Evolutionary conservation across 768 basidiomycete species (phyloP).

Genomic region (Tulasnella sp.): DNA sequence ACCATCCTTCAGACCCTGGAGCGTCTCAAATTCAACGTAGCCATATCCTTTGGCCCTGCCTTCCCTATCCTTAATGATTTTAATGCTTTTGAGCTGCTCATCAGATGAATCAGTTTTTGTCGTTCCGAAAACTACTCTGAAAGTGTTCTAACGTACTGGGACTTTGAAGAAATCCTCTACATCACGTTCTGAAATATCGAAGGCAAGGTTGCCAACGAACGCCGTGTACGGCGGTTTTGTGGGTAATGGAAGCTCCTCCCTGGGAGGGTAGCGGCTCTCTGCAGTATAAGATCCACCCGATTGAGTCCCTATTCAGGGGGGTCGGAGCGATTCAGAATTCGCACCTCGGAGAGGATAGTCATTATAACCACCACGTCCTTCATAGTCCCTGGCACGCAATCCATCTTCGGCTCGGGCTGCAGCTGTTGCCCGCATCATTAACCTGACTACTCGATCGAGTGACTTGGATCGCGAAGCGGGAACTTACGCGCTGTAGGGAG

Average conservation of each 20-base stretch:
- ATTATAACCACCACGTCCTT: conserved; percentile 43
- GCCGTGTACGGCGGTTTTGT: conserved; percentile 90
- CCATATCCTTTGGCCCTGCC: conserved; percentile 98
- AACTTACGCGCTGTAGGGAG: conserved; percentile 89
- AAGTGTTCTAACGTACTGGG: not conserved
- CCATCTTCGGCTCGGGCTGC: conserved; percentile 57
- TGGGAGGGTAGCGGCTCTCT: conserved; percentile 37
- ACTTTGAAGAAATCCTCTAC: conserved; percentile 74
- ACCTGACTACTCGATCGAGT: not conserved
- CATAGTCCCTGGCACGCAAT: conserved; percentile 41
- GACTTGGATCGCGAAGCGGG: conserved; percentile 1
- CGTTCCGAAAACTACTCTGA: not conserved
- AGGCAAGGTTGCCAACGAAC: conserved; percentile 93
- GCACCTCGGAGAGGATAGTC: conserved; percentile 62
- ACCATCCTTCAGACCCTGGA: conserved; percentile 81
- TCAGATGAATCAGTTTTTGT: not conserved
- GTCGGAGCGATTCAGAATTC: conserved; percentile 27
- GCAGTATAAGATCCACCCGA: not conserved
- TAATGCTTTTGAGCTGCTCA: conserved; percentile 65
- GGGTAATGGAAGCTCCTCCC: conserved; percentile 94
- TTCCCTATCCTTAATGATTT: conserved; percentile 88
- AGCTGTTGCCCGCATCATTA: conserved; percentile 38
- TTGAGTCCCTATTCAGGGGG: not conserved
- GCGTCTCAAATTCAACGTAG: conserved; percentile 87
- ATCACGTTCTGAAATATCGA: conserved; percentile 81